phyloP scores from a whole-genome alignment of 2,329 filamentous ascomycete genomes.

The Penicillium brasilianum region DNA sequence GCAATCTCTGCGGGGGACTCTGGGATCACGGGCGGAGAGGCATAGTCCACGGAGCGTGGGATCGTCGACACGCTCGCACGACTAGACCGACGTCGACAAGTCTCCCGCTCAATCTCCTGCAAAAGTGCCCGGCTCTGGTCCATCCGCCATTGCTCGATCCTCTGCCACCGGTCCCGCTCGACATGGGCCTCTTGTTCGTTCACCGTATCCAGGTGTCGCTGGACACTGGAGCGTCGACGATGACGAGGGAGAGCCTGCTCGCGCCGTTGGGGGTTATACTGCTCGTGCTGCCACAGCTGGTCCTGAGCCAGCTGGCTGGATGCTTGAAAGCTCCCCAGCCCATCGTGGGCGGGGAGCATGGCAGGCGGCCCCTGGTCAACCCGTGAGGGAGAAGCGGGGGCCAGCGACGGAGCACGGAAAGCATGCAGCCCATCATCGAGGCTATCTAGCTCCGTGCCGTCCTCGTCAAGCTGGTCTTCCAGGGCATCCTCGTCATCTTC shows the following conservation, averaged over 20 bases:
- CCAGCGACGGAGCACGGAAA: constrained; percentile 70
- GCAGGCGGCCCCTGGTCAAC: constrained; percentile 64
- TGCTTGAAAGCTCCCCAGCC: constrained; percentile 80
- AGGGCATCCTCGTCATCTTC: constrained; percentile 56
- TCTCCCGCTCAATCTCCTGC: constrained; percentile 88
- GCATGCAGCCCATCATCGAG: constrained; percentile 90
- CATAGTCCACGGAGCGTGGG: constrained; percentile 26
- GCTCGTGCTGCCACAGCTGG: constrained; percentile 86
- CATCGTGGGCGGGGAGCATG: constrained; percentile 89
- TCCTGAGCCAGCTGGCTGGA: constrained; percentile 72
- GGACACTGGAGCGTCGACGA: constrained; percentile 61
- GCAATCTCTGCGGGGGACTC: constrained; percentile 62
- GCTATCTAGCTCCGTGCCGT: constrained; percentile 82
- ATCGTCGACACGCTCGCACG: constrained; percentile 32
- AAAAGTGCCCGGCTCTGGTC: constrained; percentile 86
- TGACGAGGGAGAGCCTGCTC: constrained; percentile 46
- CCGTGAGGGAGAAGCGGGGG: constrained; percentile 47
- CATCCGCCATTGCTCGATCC: constrained; percentile 89
- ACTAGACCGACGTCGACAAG: constrained; percentile 63
- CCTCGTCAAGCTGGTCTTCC: constrained; percentile 62
- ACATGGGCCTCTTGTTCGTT: constrained; percentile 63
- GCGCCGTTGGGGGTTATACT: constrained; percentile 74
- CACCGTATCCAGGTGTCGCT: constrained; percentile 61
- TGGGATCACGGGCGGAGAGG: constrained; percentile 31
- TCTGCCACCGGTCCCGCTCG: constrained; percentile 74